Evolutionary conservation across 192 early-diverging fungal genomes (phyloP).

Genomic region (Coemansia sp.): DNA sequence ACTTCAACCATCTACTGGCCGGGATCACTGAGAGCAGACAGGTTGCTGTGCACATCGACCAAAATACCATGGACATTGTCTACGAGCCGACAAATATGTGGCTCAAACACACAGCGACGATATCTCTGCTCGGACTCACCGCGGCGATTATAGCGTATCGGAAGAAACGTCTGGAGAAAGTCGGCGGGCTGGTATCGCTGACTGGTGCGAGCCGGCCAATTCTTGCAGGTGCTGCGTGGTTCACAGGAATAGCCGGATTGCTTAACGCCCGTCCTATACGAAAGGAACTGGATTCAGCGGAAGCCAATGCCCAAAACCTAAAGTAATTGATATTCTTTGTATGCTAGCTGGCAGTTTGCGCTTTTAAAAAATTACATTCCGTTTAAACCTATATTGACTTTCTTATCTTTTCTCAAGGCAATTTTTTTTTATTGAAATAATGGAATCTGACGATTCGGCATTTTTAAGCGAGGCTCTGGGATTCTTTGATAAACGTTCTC

Average conservation of each 20-base stretch:
- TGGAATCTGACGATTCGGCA: neutral
- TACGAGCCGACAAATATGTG: slow-evolving; percentile 44
- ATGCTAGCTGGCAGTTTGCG: neutral
- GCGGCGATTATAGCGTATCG: slow-evolving; percentile 29
- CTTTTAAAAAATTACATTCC: neutral
- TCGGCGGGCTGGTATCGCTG: slow-evolving; percentile 39
- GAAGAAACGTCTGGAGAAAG: slow-evolving; percentile 25
- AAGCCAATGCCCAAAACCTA: too few relatives aligned
- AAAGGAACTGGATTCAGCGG: neutral
- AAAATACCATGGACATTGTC: slow-evolving; percentile 16
- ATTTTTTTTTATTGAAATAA: too few relatives aligned
- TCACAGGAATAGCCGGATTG: slow-evolving; percentile 24
- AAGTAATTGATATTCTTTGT: neutral
- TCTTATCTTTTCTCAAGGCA: neutral
- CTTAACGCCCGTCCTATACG: slow-evolving; percentile 31
- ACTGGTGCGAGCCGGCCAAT: slow-evolving; percentile 43
- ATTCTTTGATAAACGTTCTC: neutral
- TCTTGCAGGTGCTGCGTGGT: slow-evolving; percentile 35
- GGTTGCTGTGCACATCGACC: slow-evolving; percentile 36
- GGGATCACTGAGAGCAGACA: slow-evolving; percentile 40
- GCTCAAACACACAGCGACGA: slow-evolving; percentile 18
- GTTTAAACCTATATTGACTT: too few relatives aligned
- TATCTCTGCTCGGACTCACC: slow-evolving; percentile 18
- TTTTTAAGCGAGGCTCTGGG: slow-evolving; percentile 1
- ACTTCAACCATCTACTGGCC: slow-evolving; percentile 35